These are phyloP conservation scores for Asterella californica DNA, from an alignment of 225 moss, liverwort and hornwort genomes.

Conservation along the genomic window DNA sequence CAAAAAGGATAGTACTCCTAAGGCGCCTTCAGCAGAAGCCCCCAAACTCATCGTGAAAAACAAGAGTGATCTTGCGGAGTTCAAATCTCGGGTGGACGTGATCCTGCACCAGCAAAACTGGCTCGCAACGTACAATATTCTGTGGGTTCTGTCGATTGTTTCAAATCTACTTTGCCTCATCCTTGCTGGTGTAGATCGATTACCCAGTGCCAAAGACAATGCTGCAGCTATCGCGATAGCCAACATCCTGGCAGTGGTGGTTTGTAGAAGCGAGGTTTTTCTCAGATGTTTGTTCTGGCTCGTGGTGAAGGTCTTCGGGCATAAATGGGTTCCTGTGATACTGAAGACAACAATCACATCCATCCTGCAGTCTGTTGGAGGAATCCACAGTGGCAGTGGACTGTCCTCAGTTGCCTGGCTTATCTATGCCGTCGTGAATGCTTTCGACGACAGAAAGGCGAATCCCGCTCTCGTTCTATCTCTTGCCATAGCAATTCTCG, in stretches of 20 bases:
- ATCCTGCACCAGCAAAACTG: neutral
- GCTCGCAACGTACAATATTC: slow-evolving; percentile 31
- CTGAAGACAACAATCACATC: slow-evolving; percentile 27
- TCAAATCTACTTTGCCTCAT: slow-evolving; percentile 19
- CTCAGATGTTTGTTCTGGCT: slow-evolving; percentile 38
- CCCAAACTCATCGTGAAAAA: too few species aligned
- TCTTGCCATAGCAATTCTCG: slow-evolving; percentile 4
- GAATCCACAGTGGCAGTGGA: slow-evolving; percentile 41
- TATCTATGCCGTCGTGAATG: slow-evolving; percentile 13
- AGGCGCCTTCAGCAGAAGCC: too few species aligned
- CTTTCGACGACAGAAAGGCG: neutral
- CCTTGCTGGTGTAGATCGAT: slow-evolving; percentile 17
- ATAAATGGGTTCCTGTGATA: slow-evolving; percentile 25
- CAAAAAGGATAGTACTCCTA: neutral
- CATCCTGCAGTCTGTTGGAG: slow-evolving; percentile 39
- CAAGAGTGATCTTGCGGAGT: too few species aligned
- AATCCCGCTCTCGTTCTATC: neutral
- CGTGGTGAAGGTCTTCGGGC: slow-evolving; percentile 30
- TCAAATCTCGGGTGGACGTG: slow-evolving; percentile 2
- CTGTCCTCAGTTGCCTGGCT: slow-evolving; percentile 29
- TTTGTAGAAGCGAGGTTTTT: slow-evolving; percentile 28
- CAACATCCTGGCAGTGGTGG: slow-evolving; percentile 30
- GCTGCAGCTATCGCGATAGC: slow-evolving; percentile 24
- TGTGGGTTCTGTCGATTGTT: slow-evolving; percentile 10
- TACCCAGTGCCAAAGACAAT: slow-evolving; percentile 18